Evolutionary conservation across 768 basidiomycete genomes (phyloP).

Genomic region (Lanmaoa pseudosensibilis): DNA sequence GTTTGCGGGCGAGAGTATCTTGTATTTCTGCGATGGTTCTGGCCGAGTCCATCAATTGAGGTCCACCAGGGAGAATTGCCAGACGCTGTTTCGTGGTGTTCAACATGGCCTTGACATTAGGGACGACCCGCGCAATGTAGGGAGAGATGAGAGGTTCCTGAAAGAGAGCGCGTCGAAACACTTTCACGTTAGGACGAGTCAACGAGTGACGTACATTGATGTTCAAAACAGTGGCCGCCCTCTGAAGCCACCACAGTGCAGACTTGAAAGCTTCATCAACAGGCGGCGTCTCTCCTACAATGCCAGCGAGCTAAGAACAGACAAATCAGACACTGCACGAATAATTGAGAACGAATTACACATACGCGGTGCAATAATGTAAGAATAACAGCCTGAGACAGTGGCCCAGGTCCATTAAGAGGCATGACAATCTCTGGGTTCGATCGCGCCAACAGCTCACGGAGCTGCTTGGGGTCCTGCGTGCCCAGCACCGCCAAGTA

Average conservation of each 20-base stretch:
- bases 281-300: constrained; percentile 74
- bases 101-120: constrained; percentile 73
- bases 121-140: constrained; percentile 78
- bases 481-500: constrained; percentile 76
- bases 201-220: constrained; percentile 53
- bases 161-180: background rate
- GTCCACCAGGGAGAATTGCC: constrained; percentile 71
- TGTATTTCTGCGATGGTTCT: constrained; percentile 74
- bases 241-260: constrained; percentile 85
- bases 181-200: background rate
- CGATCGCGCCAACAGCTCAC: constrained; percentile 69
- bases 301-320: constrained; percentile 60
- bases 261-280: constrained; percentile 80
- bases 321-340: background rate
- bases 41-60: constrained; percentile 64
- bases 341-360: constrained; percentile 15
- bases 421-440: constrained; percentile 84
- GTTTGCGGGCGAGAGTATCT: constrained; percentile 58
- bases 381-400: constrained; percentile 83
- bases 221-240: constrained; percentile 66
- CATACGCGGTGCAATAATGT: constrained; percentile 81
- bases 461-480: constrained; percentile 72
- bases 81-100: constrained; percentile 80
- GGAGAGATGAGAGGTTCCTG: constrained; percentile 81
- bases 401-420: constrained; percentile 60